Evolutionary conservation across 73 alveolate genomes (phyloP).

Genomic region (Urostyla sp.): DNA sequence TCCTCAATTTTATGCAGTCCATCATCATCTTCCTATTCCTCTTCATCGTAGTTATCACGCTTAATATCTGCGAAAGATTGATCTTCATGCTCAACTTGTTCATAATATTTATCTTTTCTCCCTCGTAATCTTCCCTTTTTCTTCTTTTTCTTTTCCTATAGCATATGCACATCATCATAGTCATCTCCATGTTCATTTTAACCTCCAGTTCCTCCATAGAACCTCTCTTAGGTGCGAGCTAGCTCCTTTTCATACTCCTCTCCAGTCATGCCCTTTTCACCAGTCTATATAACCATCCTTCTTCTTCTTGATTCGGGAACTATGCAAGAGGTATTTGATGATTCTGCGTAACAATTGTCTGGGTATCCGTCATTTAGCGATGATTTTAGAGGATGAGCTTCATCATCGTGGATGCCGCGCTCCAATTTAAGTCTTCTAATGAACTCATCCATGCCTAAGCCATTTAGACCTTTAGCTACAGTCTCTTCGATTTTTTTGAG

Average conservation of each 20-base stretch:
- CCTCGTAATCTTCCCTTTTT: constrained; percentile 3
- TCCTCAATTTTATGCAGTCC: constrained; percentile 41
- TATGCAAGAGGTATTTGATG: background rate
- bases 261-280: background rate
- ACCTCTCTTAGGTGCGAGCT: background rate
- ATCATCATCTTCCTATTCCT: constrained; percentile 36
- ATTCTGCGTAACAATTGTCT: constrained; percentile 1
- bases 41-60: background rate
- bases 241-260: background rate
- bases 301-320: background rate
- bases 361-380: constrained; percentile 15
- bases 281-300: background rate
- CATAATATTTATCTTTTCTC: constrained; percentile 47
- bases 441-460: constrained; percentile 29
- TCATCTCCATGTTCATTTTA: background rate
- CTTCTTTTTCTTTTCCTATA: background rate
- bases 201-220: background rate
- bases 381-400: background rate
- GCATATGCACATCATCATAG: background rate
- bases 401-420: background rate
- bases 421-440: background rate
- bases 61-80: background rate
- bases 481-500: constrained; percentile 13
- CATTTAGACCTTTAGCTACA: constrained; percentile 8
- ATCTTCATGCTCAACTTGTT: constrained; percentile 51